Base-by-base conservation (phyloP, 2,329 filamentous ascomycete genomes). In the Penicillium sp. region DNA sequence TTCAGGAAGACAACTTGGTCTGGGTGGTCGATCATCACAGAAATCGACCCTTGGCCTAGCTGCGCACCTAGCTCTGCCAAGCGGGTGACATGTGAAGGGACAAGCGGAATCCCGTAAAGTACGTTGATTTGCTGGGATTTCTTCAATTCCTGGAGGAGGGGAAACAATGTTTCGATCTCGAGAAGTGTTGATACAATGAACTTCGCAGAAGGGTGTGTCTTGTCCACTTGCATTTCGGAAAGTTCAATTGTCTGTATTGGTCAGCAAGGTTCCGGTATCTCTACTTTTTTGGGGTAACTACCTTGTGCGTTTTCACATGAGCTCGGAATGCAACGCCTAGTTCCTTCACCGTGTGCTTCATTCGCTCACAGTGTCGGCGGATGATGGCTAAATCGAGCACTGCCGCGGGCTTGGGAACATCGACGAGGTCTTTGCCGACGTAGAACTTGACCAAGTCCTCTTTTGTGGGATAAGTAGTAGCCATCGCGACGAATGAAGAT, bases 221-320 rank as follows among this genome's bases (percentile, higher is more conserved):
- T 72, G 9, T 89, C 88, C n/a, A 92, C 85, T 81, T 93, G 89
- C 25, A 92, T 74, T 52, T 80, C 79, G 2, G 88, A 83, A 50
- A 91, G 73, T 71, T 92, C 84, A 6, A 79, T 77, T 0, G 89
- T 92, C 87, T 89, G 29, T 5, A 8, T 16, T 26, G 26, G 26
- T 55, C 5, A 47, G 19, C 31, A 33, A 33, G 5, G 5, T 11
- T 33, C 14, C 45, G 19, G 19, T 8, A 23, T 50, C 21, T 29
- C 9, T 39, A 9, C 6, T 47, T 25, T 5, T 9, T 21, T 13
- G 11, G 7, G 16, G 0, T 4, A 54, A 4, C 67, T 74, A 88
- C 88, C 79, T 95, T 95, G 73, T 95, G 91, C 23, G 89, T 92
- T 76, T 95, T 95, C 58, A 93, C 85, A 71, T 95, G 91, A 1